Evolutionary conservation across 164 flowering plant genomes (phyloP).

Genomic region (Annona cherimola): DNA sequence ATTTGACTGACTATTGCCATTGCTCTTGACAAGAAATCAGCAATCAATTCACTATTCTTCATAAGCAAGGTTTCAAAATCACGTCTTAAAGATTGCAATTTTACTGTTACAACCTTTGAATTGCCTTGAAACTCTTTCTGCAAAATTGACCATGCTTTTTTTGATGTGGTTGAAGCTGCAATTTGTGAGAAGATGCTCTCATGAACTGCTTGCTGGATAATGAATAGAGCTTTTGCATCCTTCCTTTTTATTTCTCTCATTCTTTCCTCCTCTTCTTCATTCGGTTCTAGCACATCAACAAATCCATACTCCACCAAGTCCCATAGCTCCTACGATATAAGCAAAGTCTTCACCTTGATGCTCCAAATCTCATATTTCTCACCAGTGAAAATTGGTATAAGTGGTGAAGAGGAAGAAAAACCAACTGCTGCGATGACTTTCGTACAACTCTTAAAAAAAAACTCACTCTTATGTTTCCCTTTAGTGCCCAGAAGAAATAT

Average conservation of each 20-base stretch:
- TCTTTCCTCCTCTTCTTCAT: neutral
- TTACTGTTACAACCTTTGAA: constrained; percentile 10
- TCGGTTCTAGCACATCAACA: neutral
- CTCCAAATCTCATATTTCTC: constrained; percentile 15
- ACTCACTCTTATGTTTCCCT: too few species aligned
- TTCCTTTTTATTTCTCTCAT: constrained; percentile 5
- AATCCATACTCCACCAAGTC: constrained; percentile 3
- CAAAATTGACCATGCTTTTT: constrained; percentile 7
- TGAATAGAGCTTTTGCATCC: constrained; percentile 8
- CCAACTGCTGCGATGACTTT: too few species aligned
- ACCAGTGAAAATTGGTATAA: constrained; percentile 1
- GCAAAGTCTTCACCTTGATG: constrained; percentile 5
- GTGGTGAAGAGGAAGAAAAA: neutral
- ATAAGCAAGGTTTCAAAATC: constrained; percentile 14
- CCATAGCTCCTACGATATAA: constrained; percentile 11
- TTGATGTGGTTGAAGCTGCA: constrained; percentile 1
- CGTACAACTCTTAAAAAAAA: too few species aligned
- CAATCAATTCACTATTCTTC: constrained; percentile 11
- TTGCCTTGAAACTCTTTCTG: constrained; percentile 7
- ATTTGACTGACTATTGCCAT: constrained; percentile 12
- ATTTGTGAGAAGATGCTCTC: constrained; percentile 8
- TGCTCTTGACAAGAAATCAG: constrained; percentile 9
- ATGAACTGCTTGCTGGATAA: constrained; percentile 11
- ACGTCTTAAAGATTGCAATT: constrained; percentile 11
- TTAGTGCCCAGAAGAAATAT: too few species aligned